These are phyloP conservation scores for Coemansia interrupta DNA, from an alignment of 192 early-diverging fungal genomes.

Conservation along the genomic window DNA sequence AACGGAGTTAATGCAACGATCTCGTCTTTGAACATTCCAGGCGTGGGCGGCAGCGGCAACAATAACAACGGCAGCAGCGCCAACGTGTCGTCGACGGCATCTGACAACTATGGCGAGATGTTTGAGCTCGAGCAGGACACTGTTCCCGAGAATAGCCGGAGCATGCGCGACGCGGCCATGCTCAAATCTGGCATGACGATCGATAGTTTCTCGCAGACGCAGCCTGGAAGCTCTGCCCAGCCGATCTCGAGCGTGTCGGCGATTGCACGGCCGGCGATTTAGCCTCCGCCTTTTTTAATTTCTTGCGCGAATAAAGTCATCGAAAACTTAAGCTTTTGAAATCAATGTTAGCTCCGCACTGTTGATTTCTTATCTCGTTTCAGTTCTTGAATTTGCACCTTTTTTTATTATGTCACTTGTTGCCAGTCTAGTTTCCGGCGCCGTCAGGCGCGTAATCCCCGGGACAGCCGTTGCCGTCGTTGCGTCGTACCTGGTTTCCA, in stretches of 20 bases:
- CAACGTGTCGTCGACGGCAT: constrained; percentile 38
- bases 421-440: constrained; percentile 16
- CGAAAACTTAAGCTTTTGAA: too few relatives aligned
- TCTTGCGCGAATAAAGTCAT: too few relatives aligned
- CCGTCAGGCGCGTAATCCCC: constrained; percentile 23
- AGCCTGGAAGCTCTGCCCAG: constrained; percentile 4
- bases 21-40: constrained; percentile 8
- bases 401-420: constrained; percentile 16
- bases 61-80: constrained; percentile 13
- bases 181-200: constrained; percentile 16
- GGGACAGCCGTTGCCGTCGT: constrained; percentile 24
- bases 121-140: constrained; percentile 50
- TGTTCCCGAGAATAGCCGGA: constrained; percentile 5
- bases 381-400: background rate
- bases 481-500: constrained; percentile 20
- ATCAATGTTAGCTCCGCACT: background rate
- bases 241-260: constrained; percentile 31
- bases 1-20: constrained; percentile 13
- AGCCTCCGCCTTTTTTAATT: background rate
- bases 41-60: background rate
- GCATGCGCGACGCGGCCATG: background rate
- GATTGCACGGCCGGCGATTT: constrained; percentile 26
- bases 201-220: constrained; percentile 31
- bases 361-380: constrained; percentile 1
- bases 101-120: constrained; percentile 41